Conservation (phyloP, 1,139 yeast genomes). For the Hyphopichia burtonii region DNA sequence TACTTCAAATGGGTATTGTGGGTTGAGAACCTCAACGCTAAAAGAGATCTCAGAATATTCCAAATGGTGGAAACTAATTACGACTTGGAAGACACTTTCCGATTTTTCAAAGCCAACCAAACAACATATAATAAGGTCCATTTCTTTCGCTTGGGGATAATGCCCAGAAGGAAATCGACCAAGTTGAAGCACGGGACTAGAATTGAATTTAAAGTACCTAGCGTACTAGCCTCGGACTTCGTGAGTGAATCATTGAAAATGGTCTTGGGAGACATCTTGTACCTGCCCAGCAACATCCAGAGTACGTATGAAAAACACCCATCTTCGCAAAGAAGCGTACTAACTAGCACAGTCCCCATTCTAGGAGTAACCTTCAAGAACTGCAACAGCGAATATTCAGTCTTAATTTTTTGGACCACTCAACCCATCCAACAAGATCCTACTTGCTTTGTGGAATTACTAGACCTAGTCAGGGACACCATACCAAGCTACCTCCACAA, state of each 20-base stretch:
- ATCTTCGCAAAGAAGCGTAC: too few relatives aligned
- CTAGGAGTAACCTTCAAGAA: slow-evolving; percentile 20
- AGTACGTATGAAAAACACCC: slow-evolving; percentile 15
- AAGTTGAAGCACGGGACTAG: slow-evolving; percentile 10
- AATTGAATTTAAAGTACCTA: slow-evolving; percentile 11
- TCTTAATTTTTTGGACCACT: slow-evolving; percentile 19
- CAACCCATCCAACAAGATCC: slow-evolving; percentile 10
- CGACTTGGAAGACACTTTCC: slow-evolving; percentile 14
- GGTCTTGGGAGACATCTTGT: slow-evolving; percentile 13
- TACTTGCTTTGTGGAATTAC: too few relatives aligned
- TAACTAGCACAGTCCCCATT: slow-evolving; percentile 12
- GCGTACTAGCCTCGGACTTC: slow-evolving; percentile 10
- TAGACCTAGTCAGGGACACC: too few relatives aligned
- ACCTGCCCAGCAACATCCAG: slow-evolving; percentile 13
- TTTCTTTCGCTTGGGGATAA: slow-evolving; percentile 14
- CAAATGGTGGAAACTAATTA: slow-evolving; percentile 14
- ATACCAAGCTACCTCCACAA: too few relatives aligned
- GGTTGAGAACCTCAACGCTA: slow-evolving; percentile 6
- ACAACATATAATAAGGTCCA: slow-evolving; percentile 9
- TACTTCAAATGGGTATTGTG: slow-evolving; percentile 21
- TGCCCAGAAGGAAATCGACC: slow-evolving; percentile 14
- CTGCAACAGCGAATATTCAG: slow-evolving; percentile 13
- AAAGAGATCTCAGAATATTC: neutral
- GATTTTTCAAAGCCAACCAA: slow-evolving; percentile 7
- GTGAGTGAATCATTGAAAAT: slow-evolving; percentile 11